A percentile compares a stretch with the other conserved stretches of the same genome.
These are phyloP conservation scores for Azolla pinnata DNA, from an alignment of 75 land plant genomes.

Conservation along the genomic window DNA sequence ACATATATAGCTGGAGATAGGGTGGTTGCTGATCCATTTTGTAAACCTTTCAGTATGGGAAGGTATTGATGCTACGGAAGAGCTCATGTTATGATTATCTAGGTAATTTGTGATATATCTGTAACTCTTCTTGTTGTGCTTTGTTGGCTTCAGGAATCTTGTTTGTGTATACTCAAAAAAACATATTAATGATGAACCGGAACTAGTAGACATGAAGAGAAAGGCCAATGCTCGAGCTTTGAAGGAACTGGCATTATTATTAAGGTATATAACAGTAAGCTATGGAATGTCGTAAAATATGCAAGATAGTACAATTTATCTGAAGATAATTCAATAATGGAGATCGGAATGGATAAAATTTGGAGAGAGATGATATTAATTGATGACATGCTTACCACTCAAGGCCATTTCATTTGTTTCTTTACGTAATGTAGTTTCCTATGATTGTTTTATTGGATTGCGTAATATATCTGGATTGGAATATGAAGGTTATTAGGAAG, in stretches of 20 bases:
- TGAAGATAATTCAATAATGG: too few relatives aligned
- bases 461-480: too few relatives aligned
- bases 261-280: conserved; percentile 41
- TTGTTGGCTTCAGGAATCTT: conserved; percentile 52
- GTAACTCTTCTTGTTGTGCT: background rate
- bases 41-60: conserved; percentile 99
- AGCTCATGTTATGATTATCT: background rate
- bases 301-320: too few relatives aligned
- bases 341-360: too few relatives aligned
- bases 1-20: conserved; percentile 91
- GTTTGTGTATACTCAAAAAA: conserved; percentile 92
- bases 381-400: too few relatives aligned
- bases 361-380: too few relatives aligned
- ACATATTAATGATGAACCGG: conserved; percentile 79
- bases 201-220: conserved; percentile 75
- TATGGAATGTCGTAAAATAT: too few relatives aligned
- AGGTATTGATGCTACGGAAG: conserved; percentile 34
- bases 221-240: conserved; percentile 72
- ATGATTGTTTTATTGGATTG: too few relatives aligned
- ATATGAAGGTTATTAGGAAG: too few relatives aligned
- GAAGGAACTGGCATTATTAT: conserved; percentile 69
- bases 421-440: too few relatives aligned
- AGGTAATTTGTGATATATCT: background rate
- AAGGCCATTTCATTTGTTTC: too few relatives aligned
- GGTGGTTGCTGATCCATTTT: conserved; percentile 80